phyloP scores from a whole-genome alignment of 2,329 filamentous ascomycete genomes.

The Cercospora berteroae region DNA sequence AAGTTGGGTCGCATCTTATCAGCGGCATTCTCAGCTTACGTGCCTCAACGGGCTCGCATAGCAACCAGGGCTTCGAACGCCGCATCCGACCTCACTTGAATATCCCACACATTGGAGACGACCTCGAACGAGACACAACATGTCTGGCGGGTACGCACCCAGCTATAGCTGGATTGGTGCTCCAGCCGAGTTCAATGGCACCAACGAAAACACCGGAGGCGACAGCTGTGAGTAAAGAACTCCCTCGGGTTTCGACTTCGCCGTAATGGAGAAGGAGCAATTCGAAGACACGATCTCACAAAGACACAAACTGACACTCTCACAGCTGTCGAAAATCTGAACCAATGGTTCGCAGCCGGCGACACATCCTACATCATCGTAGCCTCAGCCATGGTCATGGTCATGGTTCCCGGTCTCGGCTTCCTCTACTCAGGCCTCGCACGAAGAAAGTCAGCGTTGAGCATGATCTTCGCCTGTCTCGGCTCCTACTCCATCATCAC shows the following conservation, averaged over 20 bases:
- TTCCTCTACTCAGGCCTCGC: slow-evolving; percentile 97
- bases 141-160: slow-evolving; percentile 38
- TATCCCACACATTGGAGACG: neutral
- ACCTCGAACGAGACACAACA: slow-evolving; percentile 27
- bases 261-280: slow-evolving; percentile 14
- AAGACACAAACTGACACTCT: slow-evolving; percentile 7
- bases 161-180: slow-evolving; percentile 48
- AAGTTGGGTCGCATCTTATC: neutral
- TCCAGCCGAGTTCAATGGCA: slow-evolving; percentile 51
- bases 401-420: slow-evolving; percentile 95
- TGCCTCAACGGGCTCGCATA: slow-evolving; percentile 3
- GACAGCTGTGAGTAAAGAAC: slow-evolving; percentile 67
- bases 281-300: neutral
- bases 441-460: slow-evolving; percentile 94
- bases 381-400: slow-evolving; percentile 83
- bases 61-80: neutral
- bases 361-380: slow-evolving; percentile 94
- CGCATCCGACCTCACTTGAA: neutral
- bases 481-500: slow-evolving; percentile 85
- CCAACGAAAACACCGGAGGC: slow-evolving; percentile 64
- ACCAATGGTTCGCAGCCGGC: slow-evolving; percentile 90
- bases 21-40: neutral
- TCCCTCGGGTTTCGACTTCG: neutral
- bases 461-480: slow-evolving; percentile 97
- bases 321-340: slow-evolving; percentile 78